Conservation (phyloP, 1,284 basidiomycete genomes). For the Macrocystidia cucumis region DNA sequence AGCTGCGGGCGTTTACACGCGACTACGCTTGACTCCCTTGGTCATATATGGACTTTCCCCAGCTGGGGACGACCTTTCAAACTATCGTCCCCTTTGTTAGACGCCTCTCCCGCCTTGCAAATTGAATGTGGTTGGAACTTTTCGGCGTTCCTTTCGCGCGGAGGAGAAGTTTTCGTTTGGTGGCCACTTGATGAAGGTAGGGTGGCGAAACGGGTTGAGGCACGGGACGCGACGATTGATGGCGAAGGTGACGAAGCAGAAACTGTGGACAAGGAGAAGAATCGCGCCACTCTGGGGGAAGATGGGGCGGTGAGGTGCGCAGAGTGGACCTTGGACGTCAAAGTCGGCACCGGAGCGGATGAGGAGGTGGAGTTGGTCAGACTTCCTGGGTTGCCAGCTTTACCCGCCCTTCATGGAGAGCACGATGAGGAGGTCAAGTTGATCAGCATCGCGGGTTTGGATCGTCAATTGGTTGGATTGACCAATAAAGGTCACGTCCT, state of each 20-base stretch:
- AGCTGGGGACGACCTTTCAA: constrained; percentile 71
- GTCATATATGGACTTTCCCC: constrained; percentile 63
- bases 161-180: constrained; percentile 70
- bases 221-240: too few relatives aligned
- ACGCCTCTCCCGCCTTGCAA: constrained; percentile 49
- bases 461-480: constrained; percentile 62
- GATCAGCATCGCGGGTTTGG: constrained; percentile 73
- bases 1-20: constrained; percentile 74
- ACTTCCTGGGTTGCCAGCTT: constrained; percentile 44
- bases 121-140: constrained; percentile 80
- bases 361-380: constrained; percentile 39
- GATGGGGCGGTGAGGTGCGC: constrained; percentile 40
- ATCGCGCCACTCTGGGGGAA: constrained; percentile 26
- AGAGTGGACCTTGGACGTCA: constrained; percentile 22
- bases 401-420: constrained; percentile 31
- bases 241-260: too few relatives aligned
- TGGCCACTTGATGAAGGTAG: constrained; percentile 59
- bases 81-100: constrained; percentile 42
- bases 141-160: constrained; percentile 60
- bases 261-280: too few relatives aligned
- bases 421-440: constrained; percentile 36
- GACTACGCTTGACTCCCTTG: constrained; percentile 50
- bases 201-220: too few relatives aligned
- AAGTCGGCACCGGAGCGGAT: constrained; percentile 26
- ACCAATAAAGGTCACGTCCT: constrained; percentile 75